Percentiles rank a stretch among this genome's conserved stretches.
These are phyloP conservation scores for Melocanna baccifera DNA, from an alignment of 176 grass and related monocot genomes.

Conservation along the genomic window DNA sequence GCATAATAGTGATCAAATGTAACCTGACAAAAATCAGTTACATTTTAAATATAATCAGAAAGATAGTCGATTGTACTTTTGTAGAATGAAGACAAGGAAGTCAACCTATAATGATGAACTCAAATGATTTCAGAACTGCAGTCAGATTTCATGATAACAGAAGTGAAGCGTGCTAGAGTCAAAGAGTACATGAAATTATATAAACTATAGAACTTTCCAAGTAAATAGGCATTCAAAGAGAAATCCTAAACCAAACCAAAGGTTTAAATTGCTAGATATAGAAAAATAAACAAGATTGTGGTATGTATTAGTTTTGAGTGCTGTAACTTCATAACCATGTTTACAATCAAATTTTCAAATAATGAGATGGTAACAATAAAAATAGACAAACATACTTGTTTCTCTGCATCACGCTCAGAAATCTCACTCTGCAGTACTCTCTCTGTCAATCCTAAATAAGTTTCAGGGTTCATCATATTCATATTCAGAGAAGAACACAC, in stretches of 20 bases:
- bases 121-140: neutral
- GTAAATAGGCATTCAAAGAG: neutral
- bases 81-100: neutral
- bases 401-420: slow-evolving; percentile 68
- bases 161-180: neutral
- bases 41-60: neutral
- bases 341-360: neutral
- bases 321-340: slow-evolving; percentile 16
- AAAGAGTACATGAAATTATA: neutral
- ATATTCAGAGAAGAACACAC: neutral
- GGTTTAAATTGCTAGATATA: neutral
- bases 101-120: neutral
- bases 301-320: neutral
- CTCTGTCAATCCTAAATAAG: slow-evolving; percentile 67
- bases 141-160: neutral
- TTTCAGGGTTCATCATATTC: neutral
- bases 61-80: neutral
- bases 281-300: neutral
- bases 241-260: neutral
- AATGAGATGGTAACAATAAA: neutral
- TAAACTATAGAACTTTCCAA: neutral
- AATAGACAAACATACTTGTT: slow-evolving; percentile 45
- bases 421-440: slow-evolving; percentile 58
- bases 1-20: neutral
- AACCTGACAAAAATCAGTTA: neutral